Base-by-base conservation (phyloP, 1,284 basidiomycete species). In the Cutaneotrichosporon cavernicola region DNA sequence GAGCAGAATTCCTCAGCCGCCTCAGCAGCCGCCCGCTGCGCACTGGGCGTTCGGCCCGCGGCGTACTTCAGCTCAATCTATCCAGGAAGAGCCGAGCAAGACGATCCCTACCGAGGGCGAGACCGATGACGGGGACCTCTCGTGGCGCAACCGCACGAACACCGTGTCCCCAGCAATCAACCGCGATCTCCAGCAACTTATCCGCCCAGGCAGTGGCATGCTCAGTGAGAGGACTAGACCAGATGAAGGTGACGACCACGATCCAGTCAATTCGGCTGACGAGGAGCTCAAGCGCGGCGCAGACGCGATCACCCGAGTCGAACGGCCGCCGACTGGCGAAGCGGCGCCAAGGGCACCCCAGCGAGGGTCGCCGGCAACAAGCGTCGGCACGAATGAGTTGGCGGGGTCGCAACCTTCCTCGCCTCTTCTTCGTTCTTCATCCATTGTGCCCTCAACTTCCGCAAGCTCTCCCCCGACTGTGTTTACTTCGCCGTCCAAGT, bases 211-310 rank as follows among this genome's bases (percentile, higher is more conserved):
- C 43, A n/a, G 43, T 34, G 51, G 51, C 30, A 53, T 34, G 30
- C 31, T 31, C 31, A 34, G 51, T 53, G 51, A 53, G 51, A 53
- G 51, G 51, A 50, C 26, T 50, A 53, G 51, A 53, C 51, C 32
- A 16, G 51, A 53, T 51, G 50, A 51, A 51, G 50, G 50, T 53
- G 51, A 53, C 51, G 13, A 53, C 26, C 14, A 53, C 51, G 51
- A 53, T 30, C 51, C 51, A 53, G 51, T 53, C 51, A 53, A 32
- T 31, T 31, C 51, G 51, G 51, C 51, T 53, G 51, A 53, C 51
- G 51, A 53, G 51, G 51, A 53, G 51, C 51, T n/a, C 51, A 53
- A 53, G 31, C 30, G 51, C 51, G 51, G 34, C 51, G 51, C 51
- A 53, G 51, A 31, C 51, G 18, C 14, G 51, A 34, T 31, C 51